Base-by-base conservation (phyloP, 768 basidiomycete species). In the Dacryopinax primogenitus region DNA sequence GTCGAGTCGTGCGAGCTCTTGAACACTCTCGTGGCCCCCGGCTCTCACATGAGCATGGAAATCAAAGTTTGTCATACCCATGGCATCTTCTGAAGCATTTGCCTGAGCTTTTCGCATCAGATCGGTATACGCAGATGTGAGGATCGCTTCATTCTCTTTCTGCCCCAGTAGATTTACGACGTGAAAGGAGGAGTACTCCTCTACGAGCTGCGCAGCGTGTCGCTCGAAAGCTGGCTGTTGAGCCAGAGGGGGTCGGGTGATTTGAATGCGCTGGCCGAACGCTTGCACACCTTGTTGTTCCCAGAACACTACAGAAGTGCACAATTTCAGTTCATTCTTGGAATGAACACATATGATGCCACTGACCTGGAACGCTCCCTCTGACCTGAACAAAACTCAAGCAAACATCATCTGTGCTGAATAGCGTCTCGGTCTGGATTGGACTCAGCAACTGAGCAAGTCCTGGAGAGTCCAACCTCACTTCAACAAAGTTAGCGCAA, bases 201-300 rank as follows among this genome's bases (percentile, higher is more conserved):
- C 86, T 68, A 87, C 83, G 36, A 98, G 77, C 65, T 92, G 86
- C 11, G 85, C 80, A 66, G 97, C 90, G 76, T 99, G 96, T 37
- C 90, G 85, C 69, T 97, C 90, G 72, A 99, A 99, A 0, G 96
- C 96, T 7, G 94, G 94, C 69, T 98, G 95, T 0, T 94, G 94
- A 1, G 93, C 92, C 39, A 76, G 72, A 69, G 91, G 87, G 0
- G 96, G 95, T 13, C 94, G 86, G 13, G 92, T 94, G 67, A 99
- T 91, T 73, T 97, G 93, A 41, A 99, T 92, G 65, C 85, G 84
- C 69, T 92, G 92, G 36, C 92, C 90, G 72, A 99, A 93, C 0
- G 95, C 94, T 72, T 94, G 92, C 39, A 94, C 74, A 30, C 92
- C 93, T 76, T 95, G 92, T 72, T 99, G 95, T 74, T 98, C 95